Conservation (phyloP, 108 stramenopile species). For the Parmales sp. region DNA sequence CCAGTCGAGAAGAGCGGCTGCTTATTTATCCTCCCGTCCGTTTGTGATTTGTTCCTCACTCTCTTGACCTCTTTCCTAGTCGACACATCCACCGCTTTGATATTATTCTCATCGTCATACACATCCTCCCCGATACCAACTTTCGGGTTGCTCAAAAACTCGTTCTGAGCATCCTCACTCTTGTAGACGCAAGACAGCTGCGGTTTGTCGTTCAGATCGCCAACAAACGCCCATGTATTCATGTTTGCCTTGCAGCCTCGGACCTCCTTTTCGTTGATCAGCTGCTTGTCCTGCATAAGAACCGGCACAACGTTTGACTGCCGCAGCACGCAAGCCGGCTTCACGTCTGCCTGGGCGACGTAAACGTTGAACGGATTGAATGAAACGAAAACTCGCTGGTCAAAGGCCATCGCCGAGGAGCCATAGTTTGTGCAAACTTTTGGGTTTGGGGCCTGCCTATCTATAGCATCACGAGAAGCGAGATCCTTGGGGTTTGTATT, state of each 20-base stretch:
- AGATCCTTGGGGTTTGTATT: conserved; percentile 84
- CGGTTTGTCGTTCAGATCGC: conserved; percentile 75
- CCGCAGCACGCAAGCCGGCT: conserved; percentile 87
- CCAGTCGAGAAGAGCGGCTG: too few relatives aligned
- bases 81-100: conserved; percentile 17
- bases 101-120: conserved; percentile 66
- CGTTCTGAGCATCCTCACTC: conserved; percentile 89
- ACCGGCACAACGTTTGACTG: conserved; percentile 72
- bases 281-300: conserved; percentile 53
- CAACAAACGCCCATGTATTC: conserved; percentile 95
- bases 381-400: conserved; percentile 85
- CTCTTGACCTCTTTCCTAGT: conserved; percentile 35
- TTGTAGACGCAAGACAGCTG: conserved; percentile 89
- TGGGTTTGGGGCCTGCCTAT: conserved; percentile 85
- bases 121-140: conserved; percentile 83
- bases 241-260: conserved; percentile 73
- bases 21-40: too few relatives aligned
- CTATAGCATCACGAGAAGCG: conserved; percentile 84
- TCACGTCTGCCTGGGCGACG: conserved; percentile 87
- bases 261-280: conserved; percentile 78
- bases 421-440: conserved; percentile 76
- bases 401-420: conserved; percentile 82
- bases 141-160: conserved; percentile 85
- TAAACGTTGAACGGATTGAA: conserved; percentile 94
- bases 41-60: conserved; percentile 47